Base-by-base conservation (phyloP, 2,329 filamentous ascomycete species). In the Alternaria viburni region DNA sequence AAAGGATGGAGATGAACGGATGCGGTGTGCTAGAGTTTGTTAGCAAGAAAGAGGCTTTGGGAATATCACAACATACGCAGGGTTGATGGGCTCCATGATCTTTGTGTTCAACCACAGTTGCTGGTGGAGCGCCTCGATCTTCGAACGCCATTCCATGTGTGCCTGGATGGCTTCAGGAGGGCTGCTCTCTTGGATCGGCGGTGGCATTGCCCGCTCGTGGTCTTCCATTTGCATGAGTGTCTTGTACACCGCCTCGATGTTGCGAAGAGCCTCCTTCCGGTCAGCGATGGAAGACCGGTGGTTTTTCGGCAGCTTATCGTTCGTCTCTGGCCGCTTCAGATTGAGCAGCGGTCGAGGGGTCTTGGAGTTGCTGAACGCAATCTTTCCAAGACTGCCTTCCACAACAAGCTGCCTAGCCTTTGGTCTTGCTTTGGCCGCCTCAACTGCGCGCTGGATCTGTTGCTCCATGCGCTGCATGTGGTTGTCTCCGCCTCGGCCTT, bases 381-480 rank as follows among this genome's bases (percentile, higher is more conserved):
- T 99, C 84, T 98, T 99, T 69, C 96, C 96, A 54, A 99, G 83
- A 75, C 93, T 97, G 25, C 96, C 96, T 77, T 97, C 95, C 62
- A 99, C 95, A 19, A 98, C 94, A 9, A 99, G 86, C 79, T 97
- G 94, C 75, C 96, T 97, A 77, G 97, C 97, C 85, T 99, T 99
- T 12, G 96, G 96, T 81, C 97, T 95, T 64, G 93, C 93, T 83
- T 98, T 99, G 56, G 96, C 96, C 1, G 96, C 96, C 77, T 99
- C 96, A 0, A 99, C 96, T 23, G 96, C 96, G 60, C 96, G 90
- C 79, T 97, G 95, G 12, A 99, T 96, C 80, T 99, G 96, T 81
- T 99, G 96, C 80, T 99, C 95, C 96, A 99, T 99, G 59, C 96
- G 91, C 79, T 98, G 96, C 83, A 98, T 93, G 76, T 99, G 96